A percentile compares a stretch with the other conserved stretches of the same genome.
Conservation (phyloP, 2,329 filamentous ascomycete species). For the Cytospora piceicola region DNA sequence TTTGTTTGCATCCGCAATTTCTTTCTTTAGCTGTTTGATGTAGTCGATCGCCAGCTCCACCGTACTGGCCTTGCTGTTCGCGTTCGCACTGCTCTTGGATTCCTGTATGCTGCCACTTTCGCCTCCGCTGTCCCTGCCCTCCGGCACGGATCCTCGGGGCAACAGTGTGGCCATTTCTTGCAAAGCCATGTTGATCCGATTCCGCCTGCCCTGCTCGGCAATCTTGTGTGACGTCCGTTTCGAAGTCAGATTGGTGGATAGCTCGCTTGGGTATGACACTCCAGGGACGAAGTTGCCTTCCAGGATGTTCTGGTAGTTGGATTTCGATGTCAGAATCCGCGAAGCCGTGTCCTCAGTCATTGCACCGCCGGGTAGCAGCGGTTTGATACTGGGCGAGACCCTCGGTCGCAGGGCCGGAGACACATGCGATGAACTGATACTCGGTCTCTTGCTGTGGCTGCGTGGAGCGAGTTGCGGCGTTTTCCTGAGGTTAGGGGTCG, state of each 20-base stretch:
- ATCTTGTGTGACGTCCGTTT: slow-evolving; percentile 98
- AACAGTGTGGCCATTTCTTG: slow-evolving; percentile 88
- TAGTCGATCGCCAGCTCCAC: slow-evolving; percentile 98
- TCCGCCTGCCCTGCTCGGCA: slow-evolving; percentile 91
- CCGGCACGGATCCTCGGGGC: slow-evolving; percentile 48
- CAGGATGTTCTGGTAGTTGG: slow-evolving; percentile 96
- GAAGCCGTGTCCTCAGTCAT: slow-evolving; percentile 64
- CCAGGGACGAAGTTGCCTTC: slow-evolving; percentile 91
- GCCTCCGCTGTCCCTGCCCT: slow-evolving; percentile 47
- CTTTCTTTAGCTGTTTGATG: slow-evolving; percentile 81
- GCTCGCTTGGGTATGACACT: slow-evolving; percentile 84
- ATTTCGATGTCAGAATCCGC: slow-evolving; percentile 88
- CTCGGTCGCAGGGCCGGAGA: slow-evolving; percentile 85
- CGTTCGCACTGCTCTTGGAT: slow-evolving; percentile 48
- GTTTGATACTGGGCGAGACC: slow-evolving; percentile 95
- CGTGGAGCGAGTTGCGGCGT: slow-evolving; percentile 62
- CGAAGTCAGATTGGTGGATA: slow-evolving; percentile 91
- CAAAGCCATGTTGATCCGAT: slow-evolving; percentile 91
- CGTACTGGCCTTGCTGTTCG: slow-evolving; percentile 92
- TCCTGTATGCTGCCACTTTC: slow-evolving; percentile 53
- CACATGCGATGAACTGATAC: slow-evolving; percentile 72
- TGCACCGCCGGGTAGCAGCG: slow-evolving; percentile 69
- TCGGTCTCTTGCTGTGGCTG: slow-evolving; percentile 69
- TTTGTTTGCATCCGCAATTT: slow-evolving; percentile 67
- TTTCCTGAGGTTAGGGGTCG: slow-evolving; percentile 49